These are phyloP conservation scores for Magnusiomyces sp. DNA, from an alignment of 1,139 yeast species.

Conservation along the genomic window DNA sequence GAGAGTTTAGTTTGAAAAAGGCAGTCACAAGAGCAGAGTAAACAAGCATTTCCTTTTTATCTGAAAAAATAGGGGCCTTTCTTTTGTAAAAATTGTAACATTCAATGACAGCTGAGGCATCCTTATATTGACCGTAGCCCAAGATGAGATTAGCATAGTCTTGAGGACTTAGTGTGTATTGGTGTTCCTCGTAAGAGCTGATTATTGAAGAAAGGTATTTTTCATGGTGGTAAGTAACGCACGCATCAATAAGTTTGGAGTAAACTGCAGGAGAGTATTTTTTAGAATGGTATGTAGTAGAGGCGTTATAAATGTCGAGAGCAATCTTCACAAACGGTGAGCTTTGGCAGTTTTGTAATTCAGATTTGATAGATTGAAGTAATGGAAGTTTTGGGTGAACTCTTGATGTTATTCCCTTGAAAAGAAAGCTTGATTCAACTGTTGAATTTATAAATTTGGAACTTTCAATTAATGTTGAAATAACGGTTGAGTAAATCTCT, in stretches of 20 bases:
- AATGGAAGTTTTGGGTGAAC: too few relatives aligned
- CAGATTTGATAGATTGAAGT: too few relatives aligned
- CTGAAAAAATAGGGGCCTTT: constrained; percentile 1
- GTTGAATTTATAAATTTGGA: too few relatives aligned
- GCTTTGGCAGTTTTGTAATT: too few relatives aligned
- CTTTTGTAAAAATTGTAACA: constrained; percentile 12
- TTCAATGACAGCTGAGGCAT: constrained; percentile 16
- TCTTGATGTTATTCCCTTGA: too few relatives aligned
- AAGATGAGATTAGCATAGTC: constrained; percentile 14
- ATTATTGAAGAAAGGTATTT: constrained; percentile 12
- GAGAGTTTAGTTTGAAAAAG: constrained; percentile 23
- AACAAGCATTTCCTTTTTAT: constrained; percentile 16
- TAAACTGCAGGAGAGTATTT: constrained; percentile 17
- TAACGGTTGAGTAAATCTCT: constrained; percentile 27
- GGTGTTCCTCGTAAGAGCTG: constrained; percentile 8
- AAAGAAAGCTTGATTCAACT: too few relatives aligned
- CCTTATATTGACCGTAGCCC: constrained; percentile 18
- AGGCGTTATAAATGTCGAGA: constrained; percentile 25
- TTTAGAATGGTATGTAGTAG: constrained; percentile 21
- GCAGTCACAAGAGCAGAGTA: constrained; percentile 29
- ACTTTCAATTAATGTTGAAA: constrained; percentile 25
- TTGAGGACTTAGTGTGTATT: constrained; percentile 10
- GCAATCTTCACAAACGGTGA: constrained; percentile 23
- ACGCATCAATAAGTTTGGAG: constrained; percentile 17
- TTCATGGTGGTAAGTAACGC: constrained; percentile 14